Evolutionary conservation across 306 rosid species (phyloP), one percentile per base, ranked within the genome.

Genomic region (Vigna mungo): DNA sequence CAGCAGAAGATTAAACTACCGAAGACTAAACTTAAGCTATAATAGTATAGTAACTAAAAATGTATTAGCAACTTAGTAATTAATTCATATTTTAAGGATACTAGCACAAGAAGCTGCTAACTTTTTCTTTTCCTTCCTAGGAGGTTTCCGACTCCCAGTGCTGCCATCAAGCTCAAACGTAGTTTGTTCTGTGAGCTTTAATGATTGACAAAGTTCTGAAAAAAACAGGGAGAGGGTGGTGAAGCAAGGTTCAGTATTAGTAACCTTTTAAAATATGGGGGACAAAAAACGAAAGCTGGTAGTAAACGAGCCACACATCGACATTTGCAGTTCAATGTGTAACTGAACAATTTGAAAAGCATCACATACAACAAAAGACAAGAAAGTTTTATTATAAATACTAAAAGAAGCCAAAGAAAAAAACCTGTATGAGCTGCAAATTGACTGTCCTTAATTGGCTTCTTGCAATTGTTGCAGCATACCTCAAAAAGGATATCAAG

Each of bases 381-480:
- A 62, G 21, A 32, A 58, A 60, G 79, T 77, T 55, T 12, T 13
- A 78, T 47, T 74, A 43, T 27, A 65, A 34, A 41, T 25, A 7
- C 44, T 30, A 75, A 39, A 77, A 75, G 60, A 13, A 46, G 71
- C 60, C 73, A 3, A 4, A 30, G 23, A 25, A 75, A 77, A 87
- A 69, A 70, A 95, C 99, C 99, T 89, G 96, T 90, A 88, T 95
- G 99, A 84, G 86, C 86, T 16, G 86, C 88, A 70, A 87, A 92
- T 76, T 88, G 97, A 63, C 92, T 92, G 79, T 92, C 90, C 90
- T 85, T 90, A 81, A 95, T 78, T 72, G 97, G 93, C 85, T 87
- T 95, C 89, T 95, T 95, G 88, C 99, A 95, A 82, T 68, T 85
- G 84, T 89, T 92, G 88, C 99, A 95, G 79, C 92, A 84, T 71